phyloP scores from a whole-genome alignment of 768 basidiomycete species.

The Xerocomellus chrysenteron region DNA sequence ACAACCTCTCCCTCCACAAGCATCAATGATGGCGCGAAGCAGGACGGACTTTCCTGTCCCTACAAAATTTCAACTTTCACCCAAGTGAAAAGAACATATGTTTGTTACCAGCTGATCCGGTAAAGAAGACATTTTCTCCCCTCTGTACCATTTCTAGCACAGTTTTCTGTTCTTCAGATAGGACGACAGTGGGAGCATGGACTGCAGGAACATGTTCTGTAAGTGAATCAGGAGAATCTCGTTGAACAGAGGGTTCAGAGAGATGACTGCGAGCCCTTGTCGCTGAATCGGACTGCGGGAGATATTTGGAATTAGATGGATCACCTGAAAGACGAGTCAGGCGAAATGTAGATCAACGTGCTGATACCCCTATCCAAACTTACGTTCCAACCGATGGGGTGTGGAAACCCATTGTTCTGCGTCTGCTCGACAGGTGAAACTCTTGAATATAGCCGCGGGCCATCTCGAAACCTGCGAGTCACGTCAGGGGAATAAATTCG shows the following conservation, averaged over 20 bases:
- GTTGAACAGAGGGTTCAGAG: not conserved
- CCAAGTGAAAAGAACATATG: not conserved
- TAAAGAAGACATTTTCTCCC: conserved; percentile 77
- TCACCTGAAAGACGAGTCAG: conserved; percentile 9
- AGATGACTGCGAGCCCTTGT: not conserved
- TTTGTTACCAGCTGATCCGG: conserved; percentile 68
- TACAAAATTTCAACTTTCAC: conserved; percentile 21
- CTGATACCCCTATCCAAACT: conserved; percentile 9
- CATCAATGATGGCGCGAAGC: conserved; percentile 67
- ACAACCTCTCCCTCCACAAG: conserved; percentile 37
- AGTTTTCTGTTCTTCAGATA: conserved; percentile 53
- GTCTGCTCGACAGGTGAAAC: conserved; percentile 43
- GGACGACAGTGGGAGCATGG: conserved; percentile 23
- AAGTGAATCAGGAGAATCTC: not conserved
- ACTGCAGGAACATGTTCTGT: not conserved
- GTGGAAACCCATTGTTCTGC: conserved; percentile 52
- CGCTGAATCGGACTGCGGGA: not conserved
- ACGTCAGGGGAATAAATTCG: not conserved
- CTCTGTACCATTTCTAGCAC: conserved; percentile 54
- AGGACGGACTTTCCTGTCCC: conserved; percentile 86
- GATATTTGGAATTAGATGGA: not conserved
- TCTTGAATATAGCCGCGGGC: conserved; percentile 52
- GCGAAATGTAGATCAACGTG: not conserved
- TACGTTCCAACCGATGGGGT: conserved; percentile 13
- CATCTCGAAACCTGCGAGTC: conserved; percentile 49